These are phyloP conservation scores for Lactifluus piperatus DNA, from an alignment of 768 basidiomycete species.

Conservation along the genomic window DNA sequence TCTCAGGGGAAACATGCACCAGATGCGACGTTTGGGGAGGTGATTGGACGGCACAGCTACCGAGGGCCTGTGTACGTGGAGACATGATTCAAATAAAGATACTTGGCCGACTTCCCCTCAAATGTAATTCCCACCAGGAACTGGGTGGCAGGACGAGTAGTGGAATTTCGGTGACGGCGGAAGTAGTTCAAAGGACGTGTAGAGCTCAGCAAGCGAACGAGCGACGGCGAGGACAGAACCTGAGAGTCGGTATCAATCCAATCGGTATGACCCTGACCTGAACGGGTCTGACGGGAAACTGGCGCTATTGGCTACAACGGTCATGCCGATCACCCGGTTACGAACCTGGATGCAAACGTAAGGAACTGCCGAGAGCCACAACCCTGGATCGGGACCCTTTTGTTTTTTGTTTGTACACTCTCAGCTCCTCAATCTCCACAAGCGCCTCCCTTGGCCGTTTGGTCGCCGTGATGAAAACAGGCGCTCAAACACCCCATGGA, in stretches of 20 bases:
- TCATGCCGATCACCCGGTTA: conserved; percentile 13
- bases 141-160: too few relatives aligned
- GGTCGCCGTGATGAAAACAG: conserved; percentile 1
- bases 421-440: background rate
- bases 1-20: conserved; percentile 64
- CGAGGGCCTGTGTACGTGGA: conserved; percentile 41
- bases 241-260: conserved; percentile 10
- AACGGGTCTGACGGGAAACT: conserved; percentile 17
- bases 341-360: conserved; percentile 7
- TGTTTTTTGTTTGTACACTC: background rate
- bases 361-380: conserved; percentile 3
- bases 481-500: conserved; percentile 7
- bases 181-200: too few relatives aligned
- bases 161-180: background rate
- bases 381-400: conserved; percentile 15
- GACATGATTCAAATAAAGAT: conserved; percentile 22
- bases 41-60: conserved; percentile 61
- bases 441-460: background rate
- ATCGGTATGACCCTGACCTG: too few relatives aligned
- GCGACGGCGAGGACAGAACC: background rate
- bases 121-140: background rate
- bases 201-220: too few relatives aligned
- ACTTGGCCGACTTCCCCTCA: background rate
- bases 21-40: conserved; percentile 50
- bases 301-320: conserved; percentile 4